Evolutionary conservation across 768 basidiomycete species (phyloP).

Genomic region (Tulasnella calospora): DNA sequence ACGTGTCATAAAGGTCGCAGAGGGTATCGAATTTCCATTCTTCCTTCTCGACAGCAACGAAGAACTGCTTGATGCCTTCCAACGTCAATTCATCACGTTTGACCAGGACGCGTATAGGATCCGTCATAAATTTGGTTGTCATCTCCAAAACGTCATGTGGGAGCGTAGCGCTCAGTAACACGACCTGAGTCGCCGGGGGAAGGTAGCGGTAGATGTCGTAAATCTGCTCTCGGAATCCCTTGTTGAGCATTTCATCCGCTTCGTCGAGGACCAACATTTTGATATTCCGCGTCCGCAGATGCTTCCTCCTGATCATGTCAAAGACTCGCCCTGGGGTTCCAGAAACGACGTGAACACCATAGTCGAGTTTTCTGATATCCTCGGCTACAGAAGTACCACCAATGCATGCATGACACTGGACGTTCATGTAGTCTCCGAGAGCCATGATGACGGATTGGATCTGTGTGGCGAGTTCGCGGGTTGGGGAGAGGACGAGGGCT

Average conservation of each 20-base stretch:
- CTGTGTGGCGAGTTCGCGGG: conserved; percentile 47
- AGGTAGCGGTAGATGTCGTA: conserved; percentile 49
- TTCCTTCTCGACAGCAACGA: conserved; percentile 49
- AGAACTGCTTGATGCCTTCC: conserved; percentile 41
- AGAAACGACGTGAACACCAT: conserved; percentile 46
- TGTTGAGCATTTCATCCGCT: conserved; percentile 47
- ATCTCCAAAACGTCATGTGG: conserved; percentile 47
- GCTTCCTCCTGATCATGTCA: conserved; percentile 47
- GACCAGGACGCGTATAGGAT: conserved; percentile 47
- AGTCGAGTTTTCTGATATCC: conserved; percentile 46
- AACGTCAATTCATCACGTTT: conserved; percentile 49
- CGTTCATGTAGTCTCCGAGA: conserved; percentile 49
- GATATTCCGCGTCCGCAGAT: conserved; percentile 45
- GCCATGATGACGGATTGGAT: conserved; percentile 48
- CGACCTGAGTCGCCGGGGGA: conserved; percentile 46
- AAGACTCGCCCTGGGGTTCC: conserved; percentile 48
- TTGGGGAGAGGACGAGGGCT: conserved; percentile 46
- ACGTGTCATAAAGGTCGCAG: conserved; percentile 47
- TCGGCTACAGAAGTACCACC: conserved; percentile 47
- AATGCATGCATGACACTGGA: conserved; percentile 48
- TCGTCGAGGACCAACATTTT: conserved; percentile 43
- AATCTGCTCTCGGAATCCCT: conserved; percentile 49
- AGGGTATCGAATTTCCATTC: conserved; percentile 51
- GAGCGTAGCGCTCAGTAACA: conserved; percentile 47
- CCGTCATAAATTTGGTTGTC: conserved; percentile 49